Evolutionary conservation across 768 basidiomycete species (phyloP).

Genomic region (Mycena rebaudengoi): DNA sequence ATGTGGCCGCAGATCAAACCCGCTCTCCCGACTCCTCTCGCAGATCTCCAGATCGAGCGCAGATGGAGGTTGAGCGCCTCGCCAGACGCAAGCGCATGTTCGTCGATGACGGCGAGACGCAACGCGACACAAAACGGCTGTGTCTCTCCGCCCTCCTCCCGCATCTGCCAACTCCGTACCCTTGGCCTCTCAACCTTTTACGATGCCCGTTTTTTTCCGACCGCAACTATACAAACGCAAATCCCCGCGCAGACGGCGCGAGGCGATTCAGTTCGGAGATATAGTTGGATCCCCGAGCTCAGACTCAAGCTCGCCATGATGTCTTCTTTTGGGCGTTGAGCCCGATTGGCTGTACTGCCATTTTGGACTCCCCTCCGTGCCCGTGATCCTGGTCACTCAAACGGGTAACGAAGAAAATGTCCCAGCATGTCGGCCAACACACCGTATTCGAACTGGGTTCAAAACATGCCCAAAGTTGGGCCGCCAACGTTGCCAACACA

Average conservation of each 20-base stretch:
- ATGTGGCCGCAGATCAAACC: too few species aligned
- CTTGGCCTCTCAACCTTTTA: slow-evolving; percentile 40
- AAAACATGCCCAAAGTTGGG: slow-evolving; percentile 71
- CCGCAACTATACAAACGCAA: slow-evolving; percentile 58
- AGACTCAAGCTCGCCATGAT: slow-evolving; percentile 80
- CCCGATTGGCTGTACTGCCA: slow-evolving; percentile 80
- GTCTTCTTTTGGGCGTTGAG: slow-evolving; percentile 75
- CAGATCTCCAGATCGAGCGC: slow-evolving; percentile 78
- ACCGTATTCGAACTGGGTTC: slow-evolving; percentile 74
- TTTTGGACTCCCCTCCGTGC: slow-evolving; percentile 73
- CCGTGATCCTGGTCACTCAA: slow-evolving; percentile 81
- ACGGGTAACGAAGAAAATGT: slow-evolving; percentile 66
- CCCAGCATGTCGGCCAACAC: slow-evolving; percentile 71
- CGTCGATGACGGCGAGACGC: slow-evolving; percentile 38
- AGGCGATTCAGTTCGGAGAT: slow-evolving; percentile 2
- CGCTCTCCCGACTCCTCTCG: too few species aligned
- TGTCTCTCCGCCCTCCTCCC: slow-evolving; percentile 31
- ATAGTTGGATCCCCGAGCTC: slow-evolving; percentile 55
- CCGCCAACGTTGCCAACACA: slow-evolving; percentile 78
- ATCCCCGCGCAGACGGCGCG: slow-evolving; percentile 53
- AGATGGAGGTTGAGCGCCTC: slow-evolving; percentile 80
- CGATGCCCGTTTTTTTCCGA: slow-evolving; percentile 19
- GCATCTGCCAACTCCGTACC: slow-evolving; percentile 64
- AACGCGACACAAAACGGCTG: slow-evolving; percentile 34
- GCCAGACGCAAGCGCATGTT: slow-evolving; percentile 72